Percentiles rank a stretch among this genome's conserved stretches.
Conservation (phyloP, 2,329 filamentous ascomycete genomes). For the Sporothrix humicola region DNA sequence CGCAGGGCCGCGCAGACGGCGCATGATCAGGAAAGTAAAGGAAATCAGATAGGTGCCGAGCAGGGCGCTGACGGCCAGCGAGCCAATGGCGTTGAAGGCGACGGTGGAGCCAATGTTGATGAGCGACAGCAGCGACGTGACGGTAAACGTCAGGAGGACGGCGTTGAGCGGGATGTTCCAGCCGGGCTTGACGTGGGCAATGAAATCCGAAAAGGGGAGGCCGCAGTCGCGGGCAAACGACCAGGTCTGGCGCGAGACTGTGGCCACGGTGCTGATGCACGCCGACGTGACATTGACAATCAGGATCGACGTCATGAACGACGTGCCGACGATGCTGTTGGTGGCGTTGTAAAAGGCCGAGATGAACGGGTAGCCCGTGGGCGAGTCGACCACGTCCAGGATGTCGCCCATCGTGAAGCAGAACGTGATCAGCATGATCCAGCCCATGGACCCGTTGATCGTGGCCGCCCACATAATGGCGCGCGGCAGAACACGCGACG, state of each 20-base stretch:
- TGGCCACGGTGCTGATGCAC: constrained; percentile 60
- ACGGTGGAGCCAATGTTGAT: constrained; percentile 59
- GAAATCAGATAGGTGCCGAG: constrained; percentile 59
- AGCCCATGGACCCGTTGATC: constrained; percentile 48
- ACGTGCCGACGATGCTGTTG: constrained; percentile 53
- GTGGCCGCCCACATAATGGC: constrained; percentile 47
- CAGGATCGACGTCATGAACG: constrained; percentile 57
- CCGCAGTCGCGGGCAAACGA: constrained; percentile 57
- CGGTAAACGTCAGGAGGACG: constrained; percentile 55
- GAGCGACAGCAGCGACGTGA: constrained; percentile 52
- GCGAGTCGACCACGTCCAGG: constrained; percentile 41
- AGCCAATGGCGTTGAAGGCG: constrained; percentile 61
- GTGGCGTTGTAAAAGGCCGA: constrained; percentile 61
- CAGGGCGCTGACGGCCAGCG: constrained; percentile 56
- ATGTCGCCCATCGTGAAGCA: constrained; percentile 47
- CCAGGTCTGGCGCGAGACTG: constrained; percentile 63
- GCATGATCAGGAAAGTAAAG: constrained; percentile 51
- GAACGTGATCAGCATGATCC: constrained; percentile 48
- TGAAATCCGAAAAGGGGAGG: constrained; percentile 49
- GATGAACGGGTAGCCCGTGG: constrained; percentile 63
- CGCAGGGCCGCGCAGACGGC: constrained; percentile 48
- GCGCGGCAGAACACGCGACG: constrained; percentile 45
- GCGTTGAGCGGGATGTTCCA: constrained; percentile 51
- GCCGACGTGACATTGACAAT: constrained; percentile 56
- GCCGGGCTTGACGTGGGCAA: constrained; percentile 45